phyloP scores from a whole-genome alignment of 345 rosid genomes.

The Populus davidiana region DNA sequence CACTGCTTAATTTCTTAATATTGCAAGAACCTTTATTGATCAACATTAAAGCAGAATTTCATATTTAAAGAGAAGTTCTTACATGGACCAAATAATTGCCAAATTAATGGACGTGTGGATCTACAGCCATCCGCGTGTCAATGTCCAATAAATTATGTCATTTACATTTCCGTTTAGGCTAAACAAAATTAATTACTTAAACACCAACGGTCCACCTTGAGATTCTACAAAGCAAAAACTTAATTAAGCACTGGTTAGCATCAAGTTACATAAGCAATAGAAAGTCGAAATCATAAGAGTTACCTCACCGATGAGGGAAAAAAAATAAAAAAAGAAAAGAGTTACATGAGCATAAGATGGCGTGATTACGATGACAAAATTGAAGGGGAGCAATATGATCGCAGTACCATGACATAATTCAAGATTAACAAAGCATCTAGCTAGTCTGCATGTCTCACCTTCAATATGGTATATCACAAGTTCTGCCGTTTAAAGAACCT shows the following conservation, averaged over 20 bases:
- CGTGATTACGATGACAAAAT: no score
- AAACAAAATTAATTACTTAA: no score
- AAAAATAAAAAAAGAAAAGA: no score
- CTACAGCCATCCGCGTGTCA: background rate
- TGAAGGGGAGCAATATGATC: background rate
- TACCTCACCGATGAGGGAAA: no score
- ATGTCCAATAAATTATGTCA: no score
- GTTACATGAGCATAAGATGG: background rate
- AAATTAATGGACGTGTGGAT: no score
- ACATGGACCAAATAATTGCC: background rate
- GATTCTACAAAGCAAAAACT: background rate
- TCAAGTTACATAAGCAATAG: background rate
- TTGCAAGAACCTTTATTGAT: no score
- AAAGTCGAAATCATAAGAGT: no score
- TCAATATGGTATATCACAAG: background rate
- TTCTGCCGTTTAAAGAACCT: background rate
- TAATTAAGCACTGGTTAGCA: background rate
- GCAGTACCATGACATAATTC: background rate
- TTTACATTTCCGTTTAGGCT: background rate
- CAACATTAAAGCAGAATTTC: no score
- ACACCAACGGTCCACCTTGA: background rate
- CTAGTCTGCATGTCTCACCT: background rate
- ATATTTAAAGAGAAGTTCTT: no score
- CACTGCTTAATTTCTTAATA: no score
- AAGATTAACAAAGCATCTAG: background rate